A percentile compares a stretch with the other conserved stretches of the same genome.
Conservation (phyloP, 2,329 filamentous ascomycete species). For the Botryotinia narcissicola region DNA sequence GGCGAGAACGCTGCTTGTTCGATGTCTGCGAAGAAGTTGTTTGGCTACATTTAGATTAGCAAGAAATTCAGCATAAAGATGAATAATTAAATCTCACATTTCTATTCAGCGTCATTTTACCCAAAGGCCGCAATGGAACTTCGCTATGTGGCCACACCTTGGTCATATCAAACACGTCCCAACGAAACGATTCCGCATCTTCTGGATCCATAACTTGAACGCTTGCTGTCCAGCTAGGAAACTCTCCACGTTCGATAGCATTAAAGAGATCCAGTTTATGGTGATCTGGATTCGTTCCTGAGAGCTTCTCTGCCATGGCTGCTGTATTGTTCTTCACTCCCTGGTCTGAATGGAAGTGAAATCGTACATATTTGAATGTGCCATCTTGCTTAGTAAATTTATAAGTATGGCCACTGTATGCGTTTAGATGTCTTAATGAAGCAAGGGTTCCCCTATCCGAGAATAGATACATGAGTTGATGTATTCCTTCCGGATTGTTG, state of each 20-base stretch:
- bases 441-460: conserved; percentile 64
- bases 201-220: conserved; percentile 63
- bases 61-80: too few relatives aligned
- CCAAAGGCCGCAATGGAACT: conserved; percentile 61
- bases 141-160: conserved; percentile 66
- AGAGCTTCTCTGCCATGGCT: conserved; percentile 55
- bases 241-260: conserved; percentile 58
- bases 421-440: conserved; percentile 65
- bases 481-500: conserved; percentile 49
- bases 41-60: conserved; percentile 36
- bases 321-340: conserved; percentile 59
- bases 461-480: conserved; percentile 65
- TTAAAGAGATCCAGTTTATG: conserved; percentile 63
- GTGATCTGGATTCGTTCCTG: conserved; percentile 59
- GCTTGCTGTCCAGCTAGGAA: conserved; percentile 62
- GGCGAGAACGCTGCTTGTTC: conserved; percentile 72
- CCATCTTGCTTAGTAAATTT: conserved; percentile 66
- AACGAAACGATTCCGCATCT: conserved; percentile 58
- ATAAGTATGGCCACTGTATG: conserved; percentile 64
- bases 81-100: conserved; percentile 44
- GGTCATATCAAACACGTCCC: conserved; percentile 67
- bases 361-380: conserved; percentile 63
- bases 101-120: conserved; percentile 61
- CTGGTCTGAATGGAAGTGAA: conserved; percentile 62
- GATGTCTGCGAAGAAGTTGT: conserved; percentile 64